Conservation (phyloP, 768 basidiomycete species). For the Tricholoma saponaceum region DNA sequence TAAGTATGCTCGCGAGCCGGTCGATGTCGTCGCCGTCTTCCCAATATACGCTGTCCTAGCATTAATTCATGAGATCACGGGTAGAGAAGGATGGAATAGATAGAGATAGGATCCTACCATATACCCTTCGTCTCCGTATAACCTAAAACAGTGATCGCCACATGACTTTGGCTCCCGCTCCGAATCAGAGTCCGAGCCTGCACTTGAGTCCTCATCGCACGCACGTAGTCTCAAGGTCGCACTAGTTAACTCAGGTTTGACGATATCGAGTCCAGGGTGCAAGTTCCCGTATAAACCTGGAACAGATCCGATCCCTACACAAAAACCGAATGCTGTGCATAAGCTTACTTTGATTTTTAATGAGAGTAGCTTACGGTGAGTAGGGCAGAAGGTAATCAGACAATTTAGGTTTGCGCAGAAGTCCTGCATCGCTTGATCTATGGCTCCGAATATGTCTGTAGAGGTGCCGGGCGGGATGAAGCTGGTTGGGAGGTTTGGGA, state of each 20-base stretch:
- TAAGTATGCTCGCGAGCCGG: conserved; percentile 32
- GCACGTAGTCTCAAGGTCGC: not conserved
- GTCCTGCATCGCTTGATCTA: conserved; percentile 25
- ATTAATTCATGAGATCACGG: not conserved
- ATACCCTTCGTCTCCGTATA: conserved; percentile 1
- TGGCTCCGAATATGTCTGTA: conserved; percentile 25
- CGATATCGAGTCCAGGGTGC: conserved; percentile 1
- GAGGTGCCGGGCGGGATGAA: conserved; percentile 11
- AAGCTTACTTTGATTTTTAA: too few species aligned
- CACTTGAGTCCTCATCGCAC: not conserved
- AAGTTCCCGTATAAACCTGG: not conserved
- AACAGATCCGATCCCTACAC: not conserved
- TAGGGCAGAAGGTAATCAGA: conserved; percentile 32
- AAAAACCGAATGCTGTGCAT: not conserved
- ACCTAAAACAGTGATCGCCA: conserved; percentile 18
- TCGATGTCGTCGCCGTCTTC: conserved; percentile 18
- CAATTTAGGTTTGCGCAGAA: conserved; percentile 50
- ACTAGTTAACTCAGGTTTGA: conserved; percentile 13
- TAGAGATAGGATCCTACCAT: conserved; percentile 5
- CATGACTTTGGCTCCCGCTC: conserved; percentile 5
- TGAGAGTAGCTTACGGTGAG: conserved; percentile 25
- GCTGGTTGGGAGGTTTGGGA: conserved; percentile 5
- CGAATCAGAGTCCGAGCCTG: not conserved
- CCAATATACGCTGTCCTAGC: conserved; percentile 22
- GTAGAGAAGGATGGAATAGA: not conserved